Evolutionary conservation across 495 filamentous ascomycete genomes (phyloP).

Genomic region (Penicillium odoratum): DNA sequence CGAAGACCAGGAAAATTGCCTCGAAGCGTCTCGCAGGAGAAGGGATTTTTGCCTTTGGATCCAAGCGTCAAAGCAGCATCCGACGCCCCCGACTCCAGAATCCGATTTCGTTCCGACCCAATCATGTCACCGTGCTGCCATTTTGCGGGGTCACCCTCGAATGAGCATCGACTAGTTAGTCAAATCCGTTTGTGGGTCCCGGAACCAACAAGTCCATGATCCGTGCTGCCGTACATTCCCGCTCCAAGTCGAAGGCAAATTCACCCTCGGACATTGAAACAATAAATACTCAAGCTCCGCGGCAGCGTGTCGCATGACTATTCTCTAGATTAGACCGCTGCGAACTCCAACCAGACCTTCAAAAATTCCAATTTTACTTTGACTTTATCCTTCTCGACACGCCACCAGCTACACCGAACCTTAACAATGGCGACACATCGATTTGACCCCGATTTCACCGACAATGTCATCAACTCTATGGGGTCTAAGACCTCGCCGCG

Average conservation of each 20-base stretch:
- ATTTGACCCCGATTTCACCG: conserved; percentile 64
- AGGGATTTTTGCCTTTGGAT: no score
- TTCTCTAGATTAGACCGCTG: no score
- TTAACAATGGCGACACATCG: conserved; percentile 38
- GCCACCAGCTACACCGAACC: no score
- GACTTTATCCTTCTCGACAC: not conserved
- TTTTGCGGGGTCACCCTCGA: conserved; percentile 27
- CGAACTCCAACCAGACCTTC: not conserved
- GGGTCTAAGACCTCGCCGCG: conserved; percentile 65
- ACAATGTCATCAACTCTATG: conserved; percentile 68
- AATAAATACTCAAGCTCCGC: conserved; percentile 1
- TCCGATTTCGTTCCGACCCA: conserved; percentile 19
- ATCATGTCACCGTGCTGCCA: conserved; percentile 23
- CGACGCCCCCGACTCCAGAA: conserved; percentile 7
- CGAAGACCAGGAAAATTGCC: no score
- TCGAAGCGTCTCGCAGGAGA: no score
- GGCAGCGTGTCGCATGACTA: conserved; percentile 2
- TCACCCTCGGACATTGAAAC: conserved; percentile 6
- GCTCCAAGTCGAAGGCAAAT: not conserved
- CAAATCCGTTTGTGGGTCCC: conserved; percentile 12
- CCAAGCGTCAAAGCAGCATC: conserved; percentile 6
- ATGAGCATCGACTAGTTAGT: conserved; percentile 28
- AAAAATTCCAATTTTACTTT: not conserved
- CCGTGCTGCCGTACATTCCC: conserved; percentile 2
- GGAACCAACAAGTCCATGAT: conserved; percentile 8